A percentile compares a stretch with the other conserved stretches of the same genome.
phyloP scores from a whole-genome alignment of 805 yeast species.

The Kuraishia borneana region DNA sequence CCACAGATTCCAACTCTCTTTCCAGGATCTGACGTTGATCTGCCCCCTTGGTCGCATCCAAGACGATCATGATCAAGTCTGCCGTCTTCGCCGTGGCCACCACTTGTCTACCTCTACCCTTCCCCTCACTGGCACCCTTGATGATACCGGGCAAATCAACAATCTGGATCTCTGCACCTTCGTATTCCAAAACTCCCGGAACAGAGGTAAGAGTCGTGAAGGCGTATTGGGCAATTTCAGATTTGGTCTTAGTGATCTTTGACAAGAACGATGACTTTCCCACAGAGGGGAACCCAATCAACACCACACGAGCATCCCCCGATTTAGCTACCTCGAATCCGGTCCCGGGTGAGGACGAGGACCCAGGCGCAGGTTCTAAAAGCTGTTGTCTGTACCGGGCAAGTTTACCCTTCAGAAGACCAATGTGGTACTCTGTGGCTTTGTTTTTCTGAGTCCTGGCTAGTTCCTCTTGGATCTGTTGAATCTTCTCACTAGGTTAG shows the following conservation, averaged over 20 bases:
- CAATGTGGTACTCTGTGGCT: conserved; percentile 96
- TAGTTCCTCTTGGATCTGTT: conserved; percentile 86
- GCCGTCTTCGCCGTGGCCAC: conserved; percentile 94
- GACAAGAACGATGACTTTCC: conserved; percentile 89
- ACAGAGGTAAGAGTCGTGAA: conserved; percentile 95
- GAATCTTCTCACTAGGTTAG: conserved; percentile 49
- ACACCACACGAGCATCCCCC: conserved; percentile 92
- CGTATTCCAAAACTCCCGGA: conserved; percentile 89
- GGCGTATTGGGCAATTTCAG: conserved; percentile 91
- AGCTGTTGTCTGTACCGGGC: conserved; percentile 89
- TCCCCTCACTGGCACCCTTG: conserved; percentile 93
- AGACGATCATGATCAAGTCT: conserved; percentile 82
- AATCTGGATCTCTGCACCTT: conserved; percentile 94
- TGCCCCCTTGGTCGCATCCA: conserved; percentile 90
- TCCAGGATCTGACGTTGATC: conserved; percentile 84
- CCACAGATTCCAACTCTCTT: conserved; percentile 85
- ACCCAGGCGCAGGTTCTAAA: conserved; percentile 78
- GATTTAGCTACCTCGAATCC: conserved; percentile 93
- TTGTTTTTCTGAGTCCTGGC: conserved; percentile 93
- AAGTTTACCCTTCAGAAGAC: conserved; percentile 85
- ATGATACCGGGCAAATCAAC: conserved; percentile 98
- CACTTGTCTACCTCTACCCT: conserved; percentile 96
- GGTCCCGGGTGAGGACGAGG: conserved; percentile 52
- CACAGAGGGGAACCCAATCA: conserved; percentile 96
- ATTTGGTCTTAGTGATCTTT: conserved; percentile 85